phyloP scores from a whole-genome alignment of 2,329 filamentous ascomycete genomes.

The Thelonectria olida region DNA sequence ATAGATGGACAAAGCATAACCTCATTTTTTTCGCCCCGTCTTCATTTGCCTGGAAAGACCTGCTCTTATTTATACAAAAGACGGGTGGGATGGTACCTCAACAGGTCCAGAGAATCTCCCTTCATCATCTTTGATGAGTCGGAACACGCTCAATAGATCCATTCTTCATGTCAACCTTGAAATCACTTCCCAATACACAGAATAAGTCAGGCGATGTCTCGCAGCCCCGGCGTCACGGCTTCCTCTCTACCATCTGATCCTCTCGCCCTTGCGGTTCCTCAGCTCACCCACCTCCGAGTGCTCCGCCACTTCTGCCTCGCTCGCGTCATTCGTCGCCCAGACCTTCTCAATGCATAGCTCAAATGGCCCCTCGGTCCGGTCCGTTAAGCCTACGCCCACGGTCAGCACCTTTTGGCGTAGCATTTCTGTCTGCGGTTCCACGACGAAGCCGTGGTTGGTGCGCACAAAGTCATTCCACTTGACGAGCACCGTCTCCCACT shows the following conservation, averaged over 20 bases:
- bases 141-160: conserved; percentile 16
- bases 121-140: too few relatives aligned
- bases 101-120: not conserved
- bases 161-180: conserved; percentile 4
- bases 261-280: conserved; percentile 50
- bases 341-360: conserved; percentile 85
- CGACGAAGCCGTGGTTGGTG: conserved; percentile 90
- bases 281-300: conserved; percentile 40
- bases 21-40: too few relatives aligned
- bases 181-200: not conserved
- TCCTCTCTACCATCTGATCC: conserved; percentile 47
- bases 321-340: conserved; percentile 81
- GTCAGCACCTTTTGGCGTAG: conserved; percentile 85
- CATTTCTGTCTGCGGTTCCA: conserved; percentile 93
- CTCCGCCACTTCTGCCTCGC: conserved; percentile 28
- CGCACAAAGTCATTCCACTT: conserved; percentile 93
- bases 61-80: conserved; percentile 26
- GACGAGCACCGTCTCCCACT: conserved; percentile 96
- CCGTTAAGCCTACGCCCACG: conserved; percentile 87
- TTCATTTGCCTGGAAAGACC: too few relatives aligned
- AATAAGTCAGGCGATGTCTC: not conserved
- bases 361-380: conserved; percentile 88
- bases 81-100: not conserved
- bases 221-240: not conserved
- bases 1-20: too few relatives aligned